Percentiles rank a stretch among this genome's conserved stretches.
Evolutionary conservation across 2,329 filamentous ascomycete species (phyloP).

Genomic region (Fusarium falciforme): DNA sequence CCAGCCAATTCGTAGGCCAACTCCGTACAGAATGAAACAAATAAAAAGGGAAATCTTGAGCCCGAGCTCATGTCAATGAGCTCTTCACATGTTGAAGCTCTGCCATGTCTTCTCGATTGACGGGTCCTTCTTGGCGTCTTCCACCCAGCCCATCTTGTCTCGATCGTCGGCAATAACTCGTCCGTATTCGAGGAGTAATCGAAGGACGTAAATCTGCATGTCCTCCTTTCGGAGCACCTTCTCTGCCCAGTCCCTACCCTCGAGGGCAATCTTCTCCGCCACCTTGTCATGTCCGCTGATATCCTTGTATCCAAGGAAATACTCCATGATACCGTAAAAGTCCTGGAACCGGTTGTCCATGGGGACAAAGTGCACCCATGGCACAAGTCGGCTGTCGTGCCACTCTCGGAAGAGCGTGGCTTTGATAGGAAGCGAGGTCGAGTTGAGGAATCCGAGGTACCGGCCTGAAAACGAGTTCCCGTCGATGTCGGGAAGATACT

Average conservation of each 20-base stretch:
- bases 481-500: slow-evolving; percentile 82
- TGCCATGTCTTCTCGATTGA: slow-evolving; percentile 48
- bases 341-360: slow-evolving; percentile 81
- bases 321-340: slow-evolving; percentile 78
- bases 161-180: slow-evolving; percentile 64
- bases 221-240: slow-evolving; percentile 76
- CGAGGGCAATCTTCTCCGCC: slow-evolving; percentile 72
- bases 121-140: slow-evolving; percentile 56
- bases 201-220: slow-evolving; percentile 77
- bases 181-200: slow-evolving; percentile 73
- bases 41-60: not conserved
- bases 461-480: slow-evolving; percentile 78
- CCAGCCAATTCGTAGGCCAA: slow-evolving; percentile 30
- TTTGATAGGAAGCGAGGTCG: slow-evolving; percentile 79
- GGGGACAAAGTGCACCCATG: slow-evolving; percentile 86
- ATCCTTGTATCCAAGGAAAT: slow-evolving; percentile 73
- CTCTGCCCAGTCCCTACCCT: slow-evolving; percentile 76
- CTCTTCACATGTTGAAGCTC: slow-evolving; percentile 37
- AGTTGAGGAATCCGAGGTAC: slow-evolving; percentile 76
- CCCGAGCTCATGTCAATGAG: not conserved
- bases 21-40: slow-evolving; percentile 22
- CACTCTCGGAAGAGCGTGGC: slow-evolving; percentile 83
- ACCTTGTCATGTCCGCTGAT: slow-evolving; percentile 63
- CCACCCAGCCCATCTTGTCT: slow-evolving; percentile 66
- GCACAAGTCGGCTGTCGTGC: slow-evolving; percentile 79